Percentiles rank a stretch among this genome's conserved stretches.
Conservation (phyloP, 768 basidiomycete genomes). For the Hysterangium stoloniferum region DNA sequence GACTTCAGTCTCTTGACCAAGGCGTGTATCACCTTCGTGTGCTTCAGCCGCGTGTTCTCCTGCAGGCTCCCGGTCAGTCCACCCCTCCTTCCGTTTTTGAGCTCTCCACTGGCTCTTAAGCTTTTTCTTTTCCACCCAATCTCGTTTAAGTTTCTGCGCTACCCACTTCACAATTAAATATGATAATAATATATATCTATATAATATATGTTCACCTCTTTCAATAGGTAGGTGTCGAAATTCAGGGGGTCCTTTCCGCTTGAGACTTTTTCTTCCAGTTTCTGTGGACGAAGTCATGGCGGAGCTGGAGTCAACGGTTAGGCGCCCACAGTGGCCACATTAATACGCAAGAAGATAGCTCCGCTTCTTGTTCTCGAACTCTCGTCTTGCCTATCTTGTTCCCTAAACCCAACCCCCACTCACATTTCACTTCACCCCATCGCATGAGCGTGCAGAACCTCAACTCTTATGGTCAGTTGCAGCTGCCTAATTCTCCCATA, state of each 20-base stretch:
- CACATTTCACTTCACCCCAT: constrained; percentile 42
- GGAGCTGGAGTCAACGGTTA: not conserved
- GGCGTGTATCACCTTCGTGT: too few relatives aligned
- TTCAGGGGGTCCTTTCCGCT: constrained; percentile 58
- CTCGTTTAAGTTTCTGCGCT: constrained; percentile 78
- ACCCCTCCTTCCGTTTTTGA: constrained; percentile 49
- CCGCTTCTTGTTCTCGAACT: not conserved
- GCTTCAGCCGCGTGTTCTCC: constrained; percentile 5
- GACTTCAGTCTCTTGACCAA: too few relatives aligned
- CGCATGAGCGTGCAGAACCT: constrained; percentile 96
- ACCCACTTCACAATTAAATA: constrained; percentile 7
- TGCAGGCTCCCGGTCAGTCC: constrained; percentile 15
- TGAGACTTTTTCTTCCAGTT: constrained; percentile 19
- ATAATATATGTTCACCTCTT: constrained; percentile 58
- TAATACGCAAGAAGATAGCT: not conserved
- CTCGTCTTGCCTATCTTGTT: constrained; percentile 23
- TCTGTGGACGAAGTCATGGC: not conserved
- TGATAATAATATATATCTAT: too few relatives aligned
- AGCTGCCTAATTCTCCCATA: constrained; percentile 18
- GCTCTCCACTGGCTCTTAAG: constrained; percentile 73
- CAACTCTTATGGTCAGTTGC: constrained; percentile 61
- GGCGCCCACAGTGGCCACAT: not conserved
- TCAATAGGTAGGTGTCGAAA: constrained; percentile 59
- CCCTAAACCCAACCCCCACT: constrained; percentile 30
- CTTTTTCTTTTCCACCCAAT: constrained; percentile 72